These are phyloP conservation scores for Hibiscus mutabilis DNA, from an alignment of 345 rosid species.

Conservation along the genomic window DNA sequence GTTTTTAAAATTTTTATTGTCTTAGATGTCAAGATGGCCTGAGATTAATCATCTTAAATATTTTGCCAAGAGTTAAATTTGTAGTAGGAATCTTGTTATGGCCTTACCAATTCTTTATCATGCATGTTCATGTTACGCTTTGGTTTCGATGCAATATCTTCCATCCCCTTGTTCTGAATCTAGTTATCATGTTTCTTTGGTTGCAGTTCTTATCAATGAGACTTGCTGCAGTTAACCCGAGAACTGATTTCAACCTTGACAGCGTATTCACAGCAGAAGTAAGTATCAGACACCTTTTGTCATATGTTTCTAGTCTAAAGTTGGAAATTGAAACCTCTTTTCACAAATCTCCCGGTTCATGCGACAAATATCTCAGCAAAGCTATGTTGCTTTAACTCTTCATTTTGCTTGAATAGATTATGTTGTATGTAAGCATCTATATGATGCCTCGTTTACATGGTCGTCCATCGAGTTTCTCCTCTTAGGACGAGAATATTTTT, in stretches of 20 bases:
- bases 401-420: neutral
- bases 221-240: constrained; percentile 85
- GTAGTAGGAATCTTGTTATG: neutral
- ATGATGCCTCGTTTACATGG: neutral
- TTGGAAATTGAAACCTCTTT: neutral
- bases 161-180: constrained; percentile 6
- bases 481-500: neutral
- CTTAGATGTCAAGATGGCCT: neutral
- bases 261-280: constrained; percentile 71
- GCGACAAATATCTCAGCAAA: neutral
- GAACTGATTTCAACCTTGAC: constrained; percentile 74
- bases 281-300: constrained; percentile 23
- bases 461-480: neutral
- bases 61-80: no score
- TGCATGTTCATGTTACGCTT: neutral
- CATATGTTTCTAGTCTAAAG: neutral
- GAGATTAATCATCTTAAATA: neutral
- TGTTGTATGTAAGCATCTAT: neutral
- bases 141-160: neutral
- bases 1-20: neutral
- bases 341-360: neutral
- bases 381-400: neutral
- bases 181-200: constrained; percentile 16
- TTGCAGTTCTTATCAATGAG: constrained; percentile 93
- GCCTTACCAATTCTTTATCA: no score